Base-by-base conservation (phyloP, 2,329 filamentous ascomycete genomes). In the Alternaria gaisen region DNA sequence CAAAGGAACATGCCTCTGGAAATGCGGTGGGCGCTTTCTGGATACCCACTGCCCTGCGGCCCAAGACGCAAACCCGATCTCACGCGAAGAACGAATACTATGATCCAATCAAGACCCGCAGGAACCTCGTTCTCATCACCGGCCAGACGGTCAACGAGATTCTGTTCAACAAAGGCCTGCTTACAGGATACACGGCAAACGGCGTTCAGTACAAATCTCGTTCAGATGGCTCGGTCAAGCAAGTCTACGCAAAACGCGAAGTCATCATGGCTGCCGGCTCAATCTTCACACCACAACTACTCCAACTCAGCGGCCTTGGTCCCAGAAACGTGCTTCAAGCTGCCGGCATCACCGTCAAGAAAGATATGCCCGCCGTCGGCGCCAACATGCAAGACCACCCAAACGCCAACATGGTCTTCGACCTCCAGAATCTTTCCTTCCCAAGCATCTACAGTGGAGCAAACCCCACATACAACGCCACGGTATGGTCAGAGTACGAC, bases 211-310 rank as follows among this genome's bases (percentile, higher is more conserved):
- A 61, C 28, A 63, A 61, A n/a, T 71, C 69, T 3, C 64, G 66
- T 2, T 55, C 53, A 3, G 68, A 70, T 51, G 61, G 64, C 5
- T 65, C 68, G 0, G 48, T 67, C 8, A 67, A 65, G 9, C 48
- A 63, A 38, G 71, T 71, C 12, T 70, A 63, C n/a, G 72, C 73
- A 1, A 64, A 51, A 14, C 63, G 59, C 16, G 88, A 90, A 64
- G 83, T 90, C 9, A 83, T 91, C 38, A 73, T 91, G 3, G 87
- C 86, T 0, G 88, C 88, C 0, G 84, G 81, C 28, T 78, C 68
- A 86, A 41, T 83, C 84, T 69, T 87, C 85, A 10, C 88, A 83
- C 5, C 86, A 85, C 73, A 78, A 87, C 16, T 82, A 86, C n/a
- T 77, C 1, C 70, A 72, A 43, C 64, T 73, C 8, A 73, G 70